These are phyloP conservation scores for Adansonia rubrostipa DNA, from an alignment of 441 rosid genomes.

Conservation along the genomic window DNA sequence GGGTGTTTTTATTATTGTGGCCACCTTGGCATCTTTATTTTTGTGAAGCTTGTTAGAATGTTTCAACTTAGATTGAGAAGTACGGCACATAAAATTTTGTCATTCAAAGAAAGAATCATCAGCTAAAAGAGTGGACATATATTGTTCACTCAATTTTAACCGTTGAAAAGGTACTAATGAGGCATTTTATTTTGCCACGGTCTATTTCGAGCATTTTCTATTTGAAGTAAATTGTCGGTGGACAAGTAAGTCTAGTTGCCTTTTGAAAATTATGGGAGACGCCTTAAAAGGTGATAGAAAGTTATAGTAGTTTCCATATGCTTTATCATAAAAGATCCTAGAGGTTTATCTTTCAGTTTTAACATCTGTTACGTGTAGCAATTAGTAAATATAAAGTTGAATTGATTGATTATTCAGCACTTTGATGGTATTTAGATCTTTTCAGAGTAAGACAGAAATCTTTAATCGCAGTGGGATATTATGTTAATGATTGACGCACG, in stretches of 20 bases:
- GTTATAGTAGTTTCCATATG: not conserved
- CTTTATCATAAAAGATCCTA: slow-evolving; percentile 3
- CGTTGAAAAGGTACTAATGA: not conserved
- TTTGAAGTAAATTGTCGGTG: not conserved
- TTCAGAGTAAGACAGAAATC: not conserved
- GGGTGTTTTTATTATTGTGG: not conserved
- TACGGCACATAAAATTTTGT: not conserved
- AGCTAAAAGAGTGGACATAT: slow-evolving; percentile 4
- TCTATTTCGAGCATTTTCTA: not conserved
- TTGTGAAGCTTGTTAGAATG: not conserved
- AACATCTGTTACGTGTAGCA: not conserved
- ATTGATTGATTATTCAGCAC: not conserved
- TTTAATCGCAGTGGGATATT: not conserved
- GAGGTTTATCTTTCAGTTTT: not conserved
- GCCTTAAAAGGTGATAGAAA: not conserved
- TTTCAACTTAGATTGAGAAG: slow-evolving; percentile 9
- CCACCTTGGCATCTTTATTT: not conserved
- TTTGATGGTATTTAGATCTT: not conserved
- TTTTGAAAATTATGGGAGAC: not conserved
- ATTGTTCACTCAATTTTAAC: not conserved
- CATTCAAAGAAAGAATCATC: not conserved
- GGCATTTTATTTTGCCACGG: not conserved
- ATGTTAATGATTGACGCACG: not conserved
- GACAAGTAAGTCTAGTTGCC: not conserved
- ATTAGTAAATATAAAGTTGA: not conserved